Evolutionary conservation across 495 filamentous ascomycete genomes (phyloP).

Genomic region (Terfezia boudieri): DNA sequence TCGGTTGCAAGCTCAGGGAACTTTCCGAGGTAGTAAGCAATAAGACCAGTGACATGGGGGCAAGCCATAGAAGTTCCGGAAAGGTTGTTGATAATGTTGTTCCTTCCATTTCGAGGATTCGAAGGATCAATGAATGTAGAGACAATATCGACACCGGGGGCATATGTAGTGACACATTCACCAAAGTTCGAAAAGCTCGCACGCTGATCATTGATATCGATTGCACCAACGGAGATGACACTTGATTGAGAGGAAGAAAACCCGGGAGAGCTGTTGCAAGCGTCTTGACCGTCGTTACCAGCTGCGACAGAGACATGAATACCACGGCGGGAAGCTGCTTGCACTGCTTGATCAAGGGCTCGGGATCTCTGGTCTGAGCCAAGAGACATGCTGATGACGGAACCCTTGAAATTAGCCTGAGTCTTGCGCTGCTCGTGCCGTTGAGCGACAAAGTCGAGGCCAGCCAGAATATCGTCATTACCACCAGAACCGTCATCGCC

Average conservation of each 20-base stretch:
- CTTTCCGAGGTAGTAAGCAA: slow-evolving; percentile 25
- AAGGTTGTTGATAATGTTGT: slow-evolving; percentile 26
- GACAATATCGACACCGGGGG: slow-evolving; percentile 24
- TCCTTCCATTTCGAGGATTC: slow-evolving; percentile 6
- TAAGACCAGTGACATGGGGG: slow-evolving; percentile 30
- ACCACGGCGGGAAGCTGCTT: slow-evolving; percentile 28
- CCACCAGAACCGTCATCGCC: slow-evolving; percentile 28
- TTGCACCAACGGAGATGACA: slow-evolving; percentile 39
- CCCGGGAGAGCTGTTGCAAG: slow-evolving; percentile 32
- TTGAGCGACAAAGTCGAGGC: slow-evolving; percentile 35
- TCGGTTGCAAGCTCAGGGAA: slow-evolving; percentile 18
- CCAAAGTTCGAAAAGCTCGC: slow-evolving; percentile 43
- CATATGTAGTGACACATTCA: slow-evolving; percentile 32
- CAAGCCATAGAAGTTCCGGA: slow-evolving; percentile 35
- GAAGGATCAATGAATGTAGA: slow-evolving; percentile 28
- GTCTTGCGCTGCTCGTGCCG: slow-evolving; percentile 23
- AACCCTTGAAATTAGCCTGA: slow-evolving; percentile 20
- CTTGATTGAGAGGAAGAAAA: slow-evolving; percentile 22
- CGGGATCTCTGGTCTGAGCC: slow-evolving; percentile 21
- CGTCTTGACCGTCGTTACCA: slow-evolving; percentile 40
- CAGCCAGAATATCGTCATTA: slow-evolving; percentile 34
- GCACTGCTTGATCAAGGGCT: slow-evolving; percentile 35
- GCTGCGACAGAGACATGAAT: slow-evolving; percentile 42
- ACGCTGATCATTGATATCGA: slow-evolving; percentile 28
- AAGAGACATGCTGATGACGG: slow-evolving; percentile 20